Conservation (phyloP, 164 flowering plant species). For the Dillenia turbinata region DNA sequence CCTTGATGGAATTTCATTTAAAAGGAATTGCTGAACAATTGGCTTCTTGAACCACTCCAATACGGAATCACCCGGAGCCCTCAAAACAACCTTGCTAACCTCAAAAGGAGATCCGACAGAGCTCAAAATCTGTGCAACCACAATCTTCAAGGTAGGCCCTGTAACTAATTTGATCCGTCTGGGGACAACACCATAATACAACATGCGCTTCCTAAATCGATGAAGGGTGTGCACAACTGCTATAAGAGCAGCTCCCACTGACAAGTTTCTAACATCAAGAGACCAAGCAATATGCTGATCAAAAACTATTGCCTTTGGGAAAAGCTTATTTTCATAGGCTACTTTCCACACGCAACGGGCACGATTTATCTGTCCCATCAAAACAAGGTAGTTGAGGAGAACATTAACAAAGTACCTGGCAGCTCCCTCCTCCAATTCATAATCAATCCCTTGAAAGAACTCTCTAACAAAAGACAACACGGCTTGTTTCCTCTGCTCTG, state of each 20-base stretch:
- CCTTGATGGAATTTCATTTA: slow-evolving; percentile 93
- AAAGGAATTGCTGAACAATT: slow-evolving; percentile 90
- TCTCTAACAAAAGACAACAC: slow-evolving; percentile 89
- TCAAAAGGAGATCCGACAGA: slow-evolving; percentile 95
- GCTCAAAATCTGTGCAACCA: slow-evolving; percentile 80
- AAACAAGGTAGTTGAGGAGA: slow-evolving; percentile 89
- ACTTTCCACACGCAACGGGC: slow-evolving; percentile 99
- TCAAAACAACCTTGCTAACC: slow-evolving; percentile 94
- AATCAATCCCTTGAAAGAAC: slow-evolving; percentile 83
- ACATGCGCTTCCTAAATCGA: slow-evolving; percentile 91
- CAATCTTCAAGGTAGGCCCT: slow-evolving; percentile 91
- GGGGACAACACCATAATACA: slow-evolving; percentile 93
- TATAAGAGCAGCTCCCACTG: slow-evolving; percentile 96
- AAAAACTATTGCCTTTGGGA: slow-evolving; percentile 95
- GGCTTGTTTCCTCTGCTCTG: slow-evolving; percentile 89
- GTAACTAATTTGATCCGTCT: slow-evolving; percentile 92
- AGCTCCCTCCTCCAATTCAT: slow-evolving; percentile 86
- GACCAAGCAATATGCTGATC: slow-evolving; percentile 99
- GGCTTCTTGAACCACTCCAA: slow-evolving; percentile 99
- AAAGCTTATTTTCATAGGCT: slow-evolving; percentile 92
- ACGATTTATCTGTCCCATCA: slow-evolving; percentile 96
- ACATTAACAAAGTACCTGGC: slow-evolving; percentile 89
- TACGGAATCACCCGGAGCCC: slow-evolving; percentile 90
- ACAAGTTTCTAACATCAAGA: slow-evolving; percentile 86
- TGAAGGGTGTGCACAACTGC: slow-evolving; percentile 97